Conservation (phyloP, 2,329 filamentous ascomycete genomes). For the Diaporthe sp. region DNA sequence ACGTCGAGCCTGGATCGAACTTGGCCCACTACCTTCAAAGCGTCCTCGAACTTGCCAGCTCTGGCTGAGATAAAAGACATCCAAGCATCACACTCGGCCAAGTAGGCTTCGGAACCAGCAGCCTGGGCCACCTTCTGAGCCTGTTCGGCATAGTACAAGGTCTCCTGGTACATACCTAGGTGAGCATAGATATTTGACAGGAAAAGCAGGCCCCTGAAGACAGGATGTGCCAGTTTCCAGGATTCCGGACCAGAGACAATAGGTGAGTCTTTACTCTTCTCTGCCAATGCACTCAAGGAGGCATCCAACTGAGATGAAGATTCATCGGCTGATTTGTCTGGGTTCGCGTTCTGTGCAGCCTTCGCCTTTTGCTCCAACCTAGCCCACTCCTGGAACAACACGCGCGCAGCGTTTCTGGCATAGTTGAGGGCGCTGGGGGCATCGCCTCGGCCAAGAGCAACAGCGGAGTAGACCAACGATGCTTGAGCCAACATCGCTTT, state of each 20-base stretch:
- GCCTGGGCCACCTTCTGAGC: slow-evolving; percentile 81
- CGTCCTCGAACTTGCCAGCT: slow-evolving; percentile 70
- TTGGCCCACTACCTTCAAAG: slow-evolving; percentile 66
- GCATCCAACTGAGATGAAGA: slow-evolving; percentile 26
- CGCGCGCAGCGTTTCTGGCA: slow-evolving; percentile 69
- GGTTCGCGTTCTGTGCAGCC: slow-evolving; percentile 46
- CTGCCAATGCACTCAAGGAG: slow-evolving; percentile 41
- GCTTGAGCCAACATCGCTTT: slow-evolving; percentile 71
- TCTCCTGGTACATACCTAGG: slow-evolving; percentile 88
- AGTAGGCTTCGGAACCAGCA: slow-evolving; percentile 72
- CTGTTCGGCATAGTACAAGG: slow-evolving; percentile 88
- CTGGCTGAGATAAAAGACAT: slow-evolving; percentile 67
- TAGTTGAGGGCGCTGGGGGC: slow-evolving; percentile 69
- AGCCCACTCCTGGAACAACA: slow-evolving; percentile 68
- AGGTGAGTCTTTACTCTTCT: slow-evolving; percentile 41
- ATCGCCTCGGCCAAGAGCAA: slow-evolving; percentile 73
- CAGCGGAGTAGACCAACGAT: slow-evolving; percentile 73
- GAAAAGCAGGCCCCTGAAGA: slow-evolving; percentile 79
- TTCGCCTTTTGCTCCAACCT: slow-evolving; percentile 59
- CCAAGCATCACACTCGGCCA: slow-evolving; percentile 67
- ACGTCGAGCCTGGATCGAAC: slow-evolving; percentile 65
- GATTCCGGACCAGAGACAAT: slow-evolving; percentile 73
- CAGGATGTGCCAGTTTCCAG: slow-evolving; percentile 82
- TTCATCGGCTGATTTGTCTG: slow-evolving; percentile 19
- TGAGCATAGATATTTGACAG: slow-evolving; percentile 85